Evolutionary conservation across 352 stramenopile species (phyloP), one percentile per base, ranked within the genome.

Genomic region (Globisporangium canariense): DNA sequence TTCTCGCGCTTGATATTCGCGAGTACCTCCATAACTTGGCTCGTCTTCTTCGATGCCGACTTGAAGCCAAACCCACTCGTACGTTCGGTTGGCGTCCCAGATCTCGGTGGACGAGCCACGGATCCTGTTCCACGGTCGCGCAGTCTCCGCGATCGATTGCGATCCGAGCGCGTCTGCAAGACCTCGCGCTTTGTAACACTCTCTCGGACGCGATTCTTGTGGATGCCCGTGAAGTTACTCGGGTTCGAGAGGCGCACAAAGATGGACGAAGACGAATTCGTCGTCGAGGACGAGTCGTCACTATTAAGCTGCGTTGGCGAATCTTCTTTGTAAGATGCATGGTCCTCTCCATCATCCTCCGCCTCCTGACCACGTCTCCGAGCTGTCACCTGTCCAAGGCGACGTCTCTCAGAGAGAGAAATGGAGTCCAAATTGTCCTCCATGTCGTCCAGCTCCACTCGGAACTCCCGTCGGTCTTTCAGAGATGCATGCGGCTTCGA

Each of bases 201-300:
- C 58, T 95, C 87, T 40, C 78, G 70, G 38, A 90, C 79, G 4
- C 88, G 85, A 52, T 93, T 92, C 70, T 93, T 93, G 78, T 96
- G 88, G 61, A 93, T 96, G 18, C 88, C 88, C 20, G 88, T 96
- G 41, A 96, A 96, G 60, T 94, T 96, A 32, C 71, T 93, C 47
- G 88, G 88, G 43, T 96, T 94, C 0, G 88, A 89, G 5, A 96
- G 74, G n/a, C 88, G 78, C 14, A 84, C 89, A 54, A 96, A 96
- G 38, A 96, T 96, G 0, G 81, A 91, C 13, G 75, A 71, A 6
- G 71, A 72, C 10, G 73, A 70, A 6, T 64, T 59, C 5, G 64
- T 66, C 1, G 73, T 75, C 0, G 81, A 78, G 0, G 75, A 79
- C 22, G 81, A 88, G 52, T 91, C 86, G 38, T 91, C 85, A 51